Evolutionary conservation across 2,329 filamentous ascomycete genomes (phyloP).

Genomic region (Trichoderma atrobrunneum): DNA sequence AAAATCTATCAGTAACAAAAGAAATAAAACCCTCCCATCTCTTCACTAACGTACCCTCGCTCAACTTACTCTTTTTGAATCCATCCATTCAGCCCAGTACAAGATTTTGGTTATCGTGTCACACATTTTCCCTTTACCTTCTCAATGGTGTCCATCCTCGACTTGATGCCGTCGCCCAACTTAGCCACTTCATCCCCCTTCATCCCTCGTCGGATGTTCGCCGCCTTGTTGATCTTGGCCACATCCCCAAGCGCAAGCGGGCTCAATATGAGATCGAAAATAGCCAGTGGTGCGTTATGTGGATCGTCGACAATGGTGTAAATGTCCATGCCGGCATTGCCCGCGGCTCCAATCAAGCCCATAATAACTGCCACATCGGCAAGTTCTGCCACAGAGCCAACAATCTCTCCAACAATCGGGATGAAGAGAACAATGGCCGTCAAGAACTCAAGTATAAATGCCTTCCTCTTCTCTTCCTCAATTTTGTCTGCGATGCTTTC

Average conservation of each 20-base stretch:
- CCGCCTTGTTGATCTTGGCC: neutral
- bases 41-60: neutral
- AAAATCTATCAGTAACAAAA: neutral
- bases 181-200: slow-evolving; percentile 2
- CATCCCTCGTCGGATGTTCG: neutral
- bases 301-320: slow-evolving; percentile 7
- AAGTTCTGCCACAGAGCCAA: neutral
- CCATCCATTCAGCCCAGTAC: no score
- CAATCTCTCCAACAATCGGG: neutral
- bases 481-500: neutral
- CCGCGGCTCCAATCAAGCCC: neutral
- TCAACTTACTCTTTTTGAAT: no score
- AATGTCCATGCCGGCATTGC: slow-evolving; percentile 3
- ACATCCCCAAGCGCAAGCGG: neutral
- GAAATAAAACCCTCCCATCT: neutral
- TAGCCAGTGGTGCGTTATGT: neutral
- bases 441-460: neutral
- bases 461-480: neutral
- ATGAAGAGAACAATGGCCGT: slow-evolving; percentile 7
- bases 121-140: neutral
- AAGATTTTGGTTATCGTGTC: neutral
- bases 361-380: neutral
- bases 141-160: neutral
- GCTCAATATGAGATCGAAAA: neutral
- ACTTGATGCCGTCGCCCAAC: neutral